Base-by-base conservation (phyloP, 2,329 filamentous ascomycete genomes). In the Huntiella omanensis region DNA sequence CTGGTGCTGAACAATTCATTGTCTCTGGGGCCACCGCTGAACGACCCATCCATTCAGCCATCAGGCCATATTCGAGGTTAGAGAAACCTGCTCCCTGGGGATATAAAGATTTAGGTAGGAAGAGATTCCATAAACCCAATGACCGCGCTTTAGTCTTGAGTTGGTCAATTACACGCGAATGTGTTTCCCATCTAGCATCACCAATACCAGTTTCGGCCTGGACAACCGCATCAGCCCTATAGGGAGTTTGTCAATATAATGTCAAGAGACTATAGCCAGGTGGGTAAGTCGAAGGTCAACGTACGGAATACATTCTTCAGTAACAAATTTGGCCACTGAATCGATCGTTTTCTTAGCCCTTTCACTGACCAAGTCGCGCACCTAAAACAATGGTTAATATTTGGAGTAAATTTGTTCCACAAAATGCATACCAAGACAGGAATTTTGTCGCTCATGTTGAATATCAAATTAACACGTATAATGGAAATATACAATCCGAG, bases 61-160 rank as follows among this genome's bases (percentile, higher is more conserved):
- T 98, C 56, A 98, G 67, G 10, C 87, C 91, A 59, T 98, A 98
- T 65, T 98, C 91, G 52, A 98, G 69, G 64, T 96, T 98, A 50
- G 78, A 84, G 67, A 85, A 95, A 33, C 91, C 91, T 17, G 88
- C 86, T 1, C 86, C 92, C 66, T 95, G 84, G 62, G 81, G 84
- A 71, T 95, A 96, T 65, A 95, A 87, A 56, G 80, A 86, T 67
- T 83, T 88, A 53, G 91, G 84, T 54, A 98, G 65, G 70, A 98
- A 98, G 80, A 98, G 82, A 65, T 98, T 98, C 91, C 91, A 98
- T 40, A 98, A 70, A 1, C 88, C 91, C 19, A 94, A 72, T 55
- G 80, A 71, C 58, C 71, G 74, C 39, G 88, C 91, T 62, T 86
- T 83, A 53, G 65, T 68, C 72, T 96, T 96, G 55, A 98, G 73